A percentile compares a stretch with the other conserved stretches of the same genome.
These are phyloP conservation scores for Trypanosomatidae sp. DNA, from an alignment of 208 protist species.

Conservation along the genomic window DNA sequence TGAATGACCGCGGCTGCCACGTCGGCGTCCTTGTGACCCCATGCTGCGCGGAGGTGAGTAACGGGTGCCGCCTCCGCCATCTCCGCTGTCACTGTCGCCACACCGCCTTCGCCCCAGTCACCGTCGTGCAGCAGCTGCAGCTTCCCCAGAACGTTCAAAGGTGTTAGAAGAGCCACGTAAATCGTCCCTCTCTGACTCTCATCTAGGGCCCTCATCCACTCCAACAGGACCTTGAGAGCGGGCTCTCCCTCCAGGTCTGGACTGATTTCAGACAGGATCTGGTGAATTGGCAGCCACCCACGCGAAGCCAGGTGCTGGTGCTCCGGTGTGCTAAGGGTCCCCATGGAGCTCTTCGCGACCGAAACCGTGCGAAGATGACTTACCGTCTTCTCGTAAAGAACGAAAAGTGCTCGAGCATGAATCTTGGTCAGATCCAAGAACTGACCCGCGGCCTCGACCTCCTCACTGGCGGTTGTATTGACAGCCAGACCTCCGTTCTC, in stretches of 20 bases:
- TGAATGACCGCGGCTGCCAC: slow-evolving; percentile 17
- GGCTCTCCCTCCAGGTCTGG: not conserved
- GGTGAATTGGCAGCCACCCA: slow-evolving; percentile 14
- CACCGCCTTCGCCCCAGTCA: not conserved
- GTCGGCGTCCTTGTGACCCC: slow-evolving; percentile 23
- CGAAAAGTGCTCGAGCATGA: not conserved
- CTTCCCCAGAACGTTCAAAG: slow-evolving; percentile 8
- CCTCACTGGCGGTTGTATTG: no score
- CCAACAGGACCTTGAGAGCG: slow-evolving; percentile 11
- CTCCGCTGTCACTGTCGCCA: not conserved
- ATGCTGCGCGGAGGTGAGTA: slow-evolving; percentile 32
- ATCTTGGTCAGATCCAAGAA: slow-evolving; percentile 12
- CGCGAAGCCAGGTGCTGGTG: slow-evolving; percentile 5
- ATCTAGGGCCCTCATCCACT: not conserved
- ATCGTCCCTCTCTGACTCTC: not conserved
- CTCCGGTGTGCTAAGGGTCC: not conserved
- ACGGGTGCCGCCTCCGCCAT: slow-evolving; percentile 2
- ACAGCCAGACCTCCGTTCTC: no score
- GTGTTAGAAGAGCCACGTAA: slow-evolving; percentile 15
- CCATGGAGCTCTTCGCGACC: not conserved
- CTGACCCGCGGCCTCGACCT: not conserved
- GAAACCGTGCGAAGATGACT: slow-evolving; percentile 6
- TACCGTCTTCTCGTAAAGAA: slow-evolving; percentile 18
- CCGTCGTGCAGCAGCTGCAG: slow-evolving; percentile 25
- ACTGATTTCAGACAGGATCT: slow-evolving; percentile 11